phyloP scores from a whole-genome alignment of 192 early-diverging fungal species.

The Backusella luteola region DNA sequence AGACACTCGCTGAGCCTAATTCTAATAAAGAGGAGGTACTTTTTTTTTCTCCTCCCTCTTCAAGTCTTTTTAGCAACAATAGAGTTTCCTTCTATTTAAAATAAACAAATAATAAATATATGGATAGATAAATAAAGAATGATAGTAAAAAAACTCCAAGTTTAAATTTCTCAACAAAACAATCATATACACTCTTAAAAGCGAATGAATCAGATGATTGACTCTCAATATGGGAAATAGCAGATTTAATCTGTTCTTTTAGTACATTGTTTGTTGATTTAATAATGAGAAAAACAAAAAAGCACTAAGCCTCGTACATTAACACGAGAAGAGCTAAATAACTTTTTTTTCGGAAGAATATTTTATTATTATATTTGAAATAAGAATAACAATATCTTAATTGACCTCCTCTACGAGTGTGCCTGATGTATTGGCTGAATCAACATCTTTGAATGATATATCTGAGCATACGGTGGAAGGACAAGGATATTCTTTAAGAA shows the following conservation, averaged over 20 bases:
- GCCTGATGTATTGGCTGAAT: conserved; percentile 8
- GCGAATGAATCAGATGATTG: no score
- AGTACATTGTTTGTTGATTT: background rate
- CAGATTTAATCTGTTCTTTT: background rate
- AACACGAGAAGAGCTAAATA: background rate
- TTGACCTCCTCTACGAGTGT: conserved; percentile 3
- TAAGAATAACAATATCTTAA: background rate
- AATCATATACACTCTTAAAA: no score
- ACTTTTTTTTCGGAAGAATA: background rate
- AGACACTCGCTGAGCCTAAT: no score
- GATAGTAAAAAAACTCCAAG: no score
- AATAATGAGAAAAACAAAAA: background rate
- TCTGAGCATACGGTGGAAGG: background rate
- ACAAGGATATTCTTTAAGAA: conserved; percentile 12
- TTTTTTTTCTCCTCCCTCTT: no score
- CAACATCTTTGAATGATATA: background rate
- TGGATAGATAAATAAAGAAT: no score
- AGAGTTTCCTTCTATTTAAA: no score
- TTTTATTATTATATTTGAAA: background rate
- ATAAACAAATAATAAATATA: no score
- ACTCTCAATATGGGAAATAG: background rate
- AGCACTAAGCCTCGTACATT: background rate
- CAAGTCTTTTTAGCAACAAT: no score
- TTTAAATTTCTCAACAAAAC: no score
- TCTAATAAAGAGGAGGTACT: no score